A percentile compares a stretch with the other conserved stretches of the same genome.
Evolutionary conservation across 306 rosid genomes (phyloP).

Genomic region (Trichosanthes truncata): DNA sequence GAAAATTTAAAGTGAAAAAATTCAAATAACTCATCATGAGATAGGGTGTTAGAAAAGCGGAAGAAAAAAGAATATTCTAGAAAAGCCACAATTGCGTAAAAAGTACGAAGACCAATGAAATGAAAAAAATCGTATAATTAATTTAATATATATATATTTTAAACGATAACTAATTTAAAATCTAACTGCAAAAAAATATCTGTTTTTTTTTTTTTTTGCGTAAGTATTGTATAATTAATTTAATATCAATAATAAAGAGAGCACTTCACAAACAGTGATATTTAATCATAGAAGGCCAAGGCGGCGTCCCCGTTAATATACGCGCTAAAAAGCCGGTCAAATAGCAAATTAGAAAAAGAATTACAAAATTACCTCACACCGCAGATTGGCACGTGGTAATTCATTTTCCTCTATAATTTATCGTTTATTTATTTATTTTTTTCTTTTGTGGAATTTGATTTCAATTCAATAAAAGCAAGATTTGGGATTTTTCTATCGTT

Average conservation of each 20-base stretch:
- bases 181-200: background rate
- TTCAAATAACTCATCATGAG: background rate
- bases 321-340: background rate
- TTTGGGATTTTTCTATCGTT: background rate
- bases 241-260: background rate
- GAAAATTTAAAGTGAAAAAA: background rate
- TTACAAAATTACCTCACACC: background rate
- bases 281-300: background rate
- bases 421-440: background rate
- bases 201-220: no score
- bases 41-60: background rate
- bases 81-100: slow-evolving; percentile 7
- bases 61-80: background rate
- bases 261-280: background rate
- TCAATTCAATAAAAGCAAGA: background rate
- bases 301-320: background rate
- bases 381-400: background rate
- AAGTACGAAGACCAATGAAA: background rate
- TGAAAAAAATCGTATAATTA: background rate
- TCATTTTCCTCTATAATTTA: background rate
- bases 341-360: background rate
- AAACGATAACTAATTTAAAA: no score
- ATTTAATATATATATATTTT: no score
- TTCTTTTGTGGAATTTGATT: background rate
- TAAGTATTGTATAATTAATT: background rate